Percentiles rank a stretch among this genome's conserved stretches.
phyloP scores from a whole-genome alignment of 2,329 filamentous ascomycete species.

The Pyricularia sp. region DNA sequence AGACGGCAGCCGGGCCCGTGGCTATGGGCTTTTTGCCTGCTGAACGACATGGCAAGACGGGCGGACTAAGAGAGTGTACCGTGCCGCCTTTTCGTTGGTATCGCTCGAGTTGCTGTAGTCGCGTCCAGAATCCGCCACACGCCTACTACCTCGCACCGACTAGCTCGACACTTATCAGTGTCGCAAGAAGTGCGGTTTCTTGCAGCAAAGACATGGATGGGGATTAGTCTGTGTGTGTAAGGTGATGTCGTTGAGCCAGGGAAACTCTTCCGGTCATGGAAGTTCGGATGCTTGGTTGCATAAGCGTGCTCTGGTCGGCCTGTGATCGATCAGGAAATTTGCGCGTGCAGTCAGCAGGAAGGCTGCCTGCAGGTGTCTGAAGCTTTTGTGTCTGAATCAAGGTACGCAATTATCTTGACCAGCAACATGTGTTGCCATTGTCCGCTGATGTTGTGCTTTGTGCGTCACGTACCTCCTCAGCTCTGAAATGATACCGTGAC shows the following conservation, averaged over 20 bases:
- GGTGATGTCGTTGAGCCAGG: background rate
- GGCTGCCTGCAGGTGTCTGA: background rate
- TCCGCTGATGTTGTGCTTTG: background rate
- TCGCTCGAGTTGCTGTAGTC: background rate
- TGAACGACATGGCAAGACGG: background rate
- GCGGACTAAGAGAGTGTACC: background rate
- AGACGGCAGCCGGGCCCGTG: slow-evolving; percentile 47
- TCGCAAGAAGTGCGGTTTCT: background rate
- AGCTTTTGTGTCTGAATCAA: background rate
- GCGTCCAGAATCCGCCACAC: background rate
- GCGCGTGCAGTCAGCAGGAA: background rate
- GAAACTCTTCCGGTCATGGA: background rate
- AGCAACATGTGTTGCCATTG: background rate
- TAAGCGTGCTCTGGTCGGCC: background rate
- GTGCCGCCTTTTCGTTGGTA: background rate
- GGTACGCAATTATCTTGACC: background rate
- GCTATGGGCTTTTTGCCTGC: slow-evolving; percentile 29
- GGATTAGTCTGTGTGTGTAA: background rate
- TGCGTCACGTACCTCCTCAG: background rate
- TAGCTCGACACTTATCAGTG: background rate
- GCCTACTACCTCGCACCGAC: background rate
- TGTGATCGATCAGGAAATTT: background rate
- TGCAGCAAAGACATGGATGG: background rate
- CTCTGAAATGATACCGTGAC: background rate
- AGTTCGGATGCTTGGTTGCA: background rate